Evolutionary conservation across 106 monocot genomes (phyloP), one percentile per base, ranked within the genome.

Genomic region (Triglochin maritima): DNA sequence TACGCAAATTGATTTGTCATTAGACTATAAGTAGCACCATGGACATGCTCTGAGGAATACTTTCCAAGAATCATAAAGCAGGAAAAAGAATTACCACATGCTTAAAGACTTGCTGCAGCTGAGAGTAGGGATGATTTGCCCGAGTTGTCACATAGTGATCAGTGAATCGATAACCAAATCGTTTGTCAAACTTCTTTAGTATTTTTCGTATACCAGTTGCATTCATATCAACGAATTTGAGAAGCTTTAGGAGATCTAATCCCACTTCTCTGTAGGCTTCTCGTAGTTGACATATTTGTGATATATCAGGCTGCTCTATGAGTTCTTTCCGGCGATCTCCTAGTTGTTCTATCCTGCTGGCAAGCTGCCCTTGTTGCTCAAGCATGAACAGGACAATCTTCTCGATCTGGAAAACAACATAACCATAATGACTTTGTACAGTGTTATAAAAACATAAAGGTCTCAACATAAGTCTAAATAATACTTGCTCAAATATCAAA

Each of bases 121-220:
- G 94, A 72, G 94, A 94, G 71, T 94, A 94, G 62, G 94, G 94
- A 78, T 94, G 94, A 72, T 94, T 82, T 66, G 89, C 79, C 65
- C 94, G 78, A 70, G 85, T 85, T 16, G 84, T 66, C 71, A 94
- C 52, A 77, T 89, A 94, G 49, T 87, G 84, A 73, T 90, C 85
- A 43, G 94, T 87, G 49, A 94, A 94, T 69, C 75, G 81, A 73
- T 84, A 87, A 4, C 87, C 85, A 63, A 89, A 81, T 15, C 84
- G 73, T 67, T 94, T 94, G 73, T 94, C 94, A 75, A 94, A 94
- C 70, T 94, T 94, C 87, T 94, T 94, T 75, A 94, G 64, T 55
- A 94, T 94, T 65, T 94, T 94, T 46, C 94, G 84, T 44, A 94
- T 85, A 49, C 87, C 94, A 60, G 87, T 94, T 54, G 89, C 94